A percentile compares a stretch with the other conserved stretches of the same genome.
These are phyloP conservation scores for Aspergillus novoparasiticus DNA, from an alignment of 2,329 filamentous ascomycete species.

Conservation along the genomic window DNA sequence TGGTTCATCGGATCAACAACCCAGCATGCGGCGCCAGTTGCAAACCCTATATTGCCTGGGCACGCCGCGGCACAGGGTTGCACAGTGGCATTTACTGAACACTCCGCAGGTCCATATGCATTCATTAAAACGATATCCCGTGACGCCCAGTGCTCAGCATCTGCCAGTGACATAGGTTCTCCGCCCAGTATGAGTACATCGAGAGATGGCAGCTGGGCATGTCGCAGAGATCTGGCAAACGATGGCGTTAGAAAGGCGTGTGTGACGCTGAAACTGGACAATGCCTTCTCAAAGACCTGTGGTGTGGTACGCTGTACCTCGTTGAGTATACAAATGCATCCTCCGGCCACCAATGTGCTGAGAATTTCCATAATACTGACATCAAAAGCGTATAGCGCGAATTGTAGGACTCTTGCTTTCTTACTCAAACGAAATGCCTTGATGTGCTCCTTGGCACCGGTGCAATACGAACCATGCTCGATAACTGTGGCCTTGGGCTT, in stretches of 20 bases:
- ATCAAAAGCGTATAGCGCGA: conserved; percentile 41
- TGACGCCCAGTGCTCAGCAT: conserved; percentile 9
- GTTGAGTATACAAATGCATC: conserved; percentile 50
- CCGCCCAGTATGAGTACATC: too few species aligned
- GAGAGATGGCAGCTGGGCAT: too few species aligned
- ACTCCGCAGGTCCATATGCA: background rate
- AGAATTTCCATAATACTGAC: conserved; percentile 33
- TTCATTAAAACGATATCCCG: conserved; percentile 41
- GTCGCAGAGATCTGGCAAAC: too few species aligned
- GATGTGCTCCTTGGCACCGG: conserved; percentile 37
- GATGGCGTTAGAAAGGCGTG: too few species aligned
- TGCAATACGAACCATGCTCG: conserved; percentile 57
- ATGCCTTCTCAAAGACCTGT: too few species aligned
- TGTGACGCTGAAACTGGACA: too few species aligned
- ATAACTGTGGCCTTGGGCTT: conserved; percentile 58
- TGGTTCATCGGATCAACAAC: conserved; percentile 32
- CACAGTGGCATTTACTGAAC: background rate
- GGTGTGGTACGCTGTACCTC: conserved; percentile 37
- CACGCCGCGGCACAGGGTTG: background rate
- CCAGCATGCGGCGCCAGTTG: conserved; percentile 23
- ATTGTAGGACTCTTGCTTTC: conserved; percentile 44
- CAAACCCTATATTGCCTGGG: conserved; percentile 18
- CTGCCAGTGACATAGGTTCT: too few species aligned
- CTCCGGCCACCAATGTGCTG: conserved; percentile 19
- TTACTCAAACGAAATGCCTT: conserved; percentile 43